These are phyloP conservation scores for Jatropha podagrica DNA, from an alignment of 441 rosid species.

Conservation along the genomic window DNA sequence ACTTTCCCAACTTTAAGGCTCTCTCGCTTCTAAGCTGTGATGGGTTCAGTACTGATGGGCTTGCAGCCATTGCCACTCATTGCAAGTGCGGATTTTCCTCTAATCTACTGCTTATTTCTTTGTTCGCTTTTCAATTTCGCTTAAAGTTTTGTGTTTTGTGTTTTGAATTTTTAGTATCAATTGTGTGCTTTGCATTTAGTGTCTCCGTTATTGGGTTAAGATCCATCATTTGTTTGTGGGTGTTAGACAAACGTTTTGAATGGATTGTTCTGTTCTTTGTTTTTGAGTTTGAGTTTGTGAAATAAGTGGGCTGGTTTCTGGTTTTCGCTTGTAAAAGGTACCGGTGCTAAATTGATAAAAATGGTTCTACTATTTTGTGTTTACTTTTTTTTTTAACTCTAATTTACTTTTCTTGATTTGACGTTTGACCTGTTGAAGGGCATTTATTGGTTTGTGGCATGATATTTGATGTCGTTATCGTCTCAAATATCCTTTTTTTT, in stretches of 20 bases:
- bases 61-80: constrained; percentile 52
- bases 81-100: constrained; percentile 44
- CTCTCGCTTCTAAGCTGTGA: constrained; percentile 65
- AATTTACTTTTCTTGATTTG: constrained; percentile 34
- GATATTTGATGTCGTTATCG: constrained; percentile 41
- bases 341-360: constrained; percentile 19
- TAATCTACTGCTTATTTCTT: background rate
- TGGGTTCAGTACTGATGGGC: constrained; percentile 61
- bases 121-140: background rate
- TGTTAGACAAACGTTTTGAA: constrained; percentile 11
- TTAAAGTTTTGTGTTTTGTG: background rate
- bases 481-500: constrained; percentile 23
- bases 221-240: constrained; percentile 16
- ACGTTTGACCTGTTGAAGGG: constrained; percentile 37
- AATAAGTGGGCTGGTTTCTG: constrained; percentile 18
- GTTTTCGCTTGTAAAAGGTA: constrained; percentile 2
- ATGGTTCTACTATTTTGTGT: constrained; percentile 29
- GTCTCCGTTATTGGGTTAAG: constrained; percentile 7
- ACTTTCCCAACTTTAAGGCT: constrained; percentile 48
- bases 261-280: constrained; percentile 15
- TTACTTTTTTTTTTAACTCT: constrained; percentile 14
- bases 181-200: background rate
- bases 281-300: background rate
- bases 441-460: constrained; percentile 44
- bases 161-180: background rate